Base-by-base conservation (phyloP, 192 early-diverging fungal genomes). In the Podochytrium sp. region DNA sequence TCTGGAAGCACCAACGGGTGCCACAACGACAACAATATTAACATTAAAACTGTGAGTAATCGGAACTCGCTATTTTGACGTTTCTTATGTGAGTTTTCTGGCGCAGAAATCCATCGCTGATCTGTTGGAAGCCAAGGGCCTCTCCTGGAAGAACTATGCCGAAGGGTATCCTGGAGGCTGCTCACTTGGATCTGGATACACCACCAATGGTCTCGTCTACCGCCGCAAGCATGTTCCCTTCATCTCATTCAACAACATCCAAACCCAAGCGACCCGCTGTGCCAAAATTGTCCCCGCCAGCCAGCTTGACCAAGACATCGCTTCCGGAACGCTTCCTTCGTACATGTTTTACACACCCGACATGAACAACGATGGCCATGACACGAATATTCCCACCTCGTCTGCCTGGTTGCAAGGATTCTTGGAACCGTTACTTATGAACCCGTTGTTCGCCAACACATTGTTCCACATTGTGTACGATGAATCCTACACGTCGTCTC, bases 221-320 rank as follows among this genome's bases (percentile, higher is more conserved):
- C 66, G 73, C 65, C 79, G 92, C 61, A 93, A 92, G 74, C 92
- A 93, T 77, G 91, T 91, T 72, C 92, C 92, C 7, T 91, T 93
- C 73, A 79, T 79, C 29, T 82, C 79, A 29, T 86, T 87, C 67
- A 81, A 68, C 52, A 76, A 75, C 42, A 88, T 93, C 60, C 25
- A 38, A 25, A 73, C 35, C 40, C 86, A 91, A 77, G n/a, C 84
- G 7, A 68, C 84, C 30, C 79, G 87, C 18, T 91, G 90, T 72
- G 82, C 83, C 51, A 91, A 89, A 3, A 85, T 92, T 56, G 90
- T 92, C 12, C 76, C 75, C 53, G 66, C 79, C 14, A 71, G 75
- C 37, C 83, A 92, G 76, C 66, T 92, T 34, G 76, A 74, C 33
- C 74, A 52, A 18, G 92, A 93, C 70, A 72, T 86, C 38, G 73